These are phyloP conservation scores for Sclerotinia nivalis DNA, from an alignment of 2,329 filamentous ascomycete species.

Conservation along the genomic window DNA sequence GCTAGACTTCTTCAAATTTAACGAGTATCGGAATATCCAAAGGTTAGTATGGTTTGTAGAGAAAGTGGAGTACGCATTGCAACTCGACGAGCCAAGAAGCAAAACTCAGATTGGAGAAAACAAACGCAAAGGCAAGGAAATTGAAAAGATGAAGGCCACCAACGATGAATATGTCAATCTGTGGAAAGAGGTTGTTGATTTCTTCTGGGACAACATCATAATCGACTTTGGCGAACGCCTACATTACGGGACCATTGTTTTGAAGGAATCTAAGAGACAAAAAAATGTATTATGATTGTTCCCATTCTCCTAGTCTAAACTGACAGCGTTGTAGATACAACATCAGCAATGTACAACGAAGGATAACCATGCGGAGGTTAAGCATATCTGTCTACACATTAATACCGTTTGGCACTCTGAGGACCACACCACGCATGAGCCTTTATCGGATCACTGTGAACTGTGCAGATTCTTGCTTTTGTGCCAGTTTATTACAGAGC, in stretches of 20 bases:
- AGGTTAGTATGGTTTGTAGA: neutral
- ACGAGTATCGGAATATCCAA: neutral
- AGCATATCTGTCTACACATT: neutral
- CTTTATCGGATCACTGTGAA: constrained; percentile 2
- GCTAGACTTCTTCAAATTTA: constrained; percentile 3
- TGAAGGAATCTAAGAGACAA: neutral
- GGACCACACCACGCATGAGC: neutral
- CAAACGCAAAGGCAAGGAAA: neutral
- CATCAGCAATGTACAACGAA: neutral
- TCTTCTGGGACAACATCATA: constrained; percentile 2
- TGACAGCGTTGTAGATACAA: neutral
- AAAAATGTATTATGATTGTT: neutral
- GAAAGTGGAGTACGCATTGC: neutral
- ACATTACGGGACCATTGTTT: neutral
- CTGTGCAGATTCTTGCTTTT: neutral
- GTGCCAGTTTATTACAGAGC: constrained; percentile 2
- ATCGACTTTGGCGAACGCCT: constrained; percentile 5
- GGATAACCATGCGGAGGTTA: neutral
- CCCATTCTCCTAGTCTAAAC: neutral
- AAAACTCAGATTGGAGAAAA: too few species aligned
- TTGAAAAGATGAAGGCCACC: neutral
- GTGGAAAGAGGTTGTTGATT: constrained; percentile 2
- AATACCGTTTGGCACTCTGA: neutral
- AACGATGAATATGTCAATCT: neutral
- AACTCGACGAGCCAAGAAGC: neutral